Base-by-base conservation (phyloP, 2,329 filamentous ascomycete genomes). In the Aspergillus sp. region DNA sequence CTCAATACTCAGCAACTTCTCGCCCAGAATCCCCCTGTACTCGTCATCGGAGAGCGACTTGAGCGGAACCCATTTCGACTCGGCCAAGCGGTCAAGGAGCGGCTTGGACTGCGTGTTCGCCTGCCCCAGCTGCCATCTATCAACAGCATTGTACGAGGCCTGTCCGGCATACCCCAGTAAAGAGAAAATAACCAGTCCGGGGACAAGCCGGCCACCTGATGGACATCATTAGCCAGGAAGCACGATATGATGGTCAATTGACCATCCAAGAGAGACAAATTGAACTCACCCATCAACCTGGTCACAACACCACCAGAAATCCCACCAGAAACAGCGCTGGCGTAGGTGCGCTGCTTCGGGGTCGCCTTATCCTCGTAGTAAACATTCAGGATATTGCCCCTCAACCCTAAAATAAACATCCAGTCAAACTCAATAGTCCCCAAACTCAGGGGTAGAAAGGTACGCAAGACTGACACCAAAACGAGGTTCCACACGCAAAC, bases 401-500 rank as follows among this genome's bases (percentile, higher is more conserved):
- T 70, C 55, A 77, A 47, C 69, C 71, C 75, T 63, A 80, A 70
- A 21, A 81, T 40, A 68, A 17, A 44, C 73, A 72, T 19, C 27
- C 12, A 8, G 35, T 53, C 27, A 53, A 9, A 47, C 23, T 55
- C 23, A 49, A 49, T 45, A 48, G 23, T 40, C 17, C 37, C 8
- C 14, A 8, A 12, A 11, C 51, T 59, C 46, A 53, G 57, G 45
- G 53, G 49, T 9, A 41, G 23, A 31, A 31, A 31, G 27, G 27
- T 9, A 31, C 27, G 27, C 23, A 58, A 15, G 43, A 75, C 84
- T 68, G 79, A 87, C 89, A 87, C 82, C 87, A 93, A 71, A 88
- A 97, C 15, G 85, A 89, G 47, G 84, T 85, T 37, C 91, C 91
- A 40, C 96, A 82, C 43, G 85, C 82, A 73, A 91, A 91, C 85